Percentiles rank a stretch among this genome's conserved stretches.
These are phyloP conservation scores for Hericium rajendrae DNA, from an alignment of 768 basidiomycete genomes.

Conservation along the genomic window DNA sequence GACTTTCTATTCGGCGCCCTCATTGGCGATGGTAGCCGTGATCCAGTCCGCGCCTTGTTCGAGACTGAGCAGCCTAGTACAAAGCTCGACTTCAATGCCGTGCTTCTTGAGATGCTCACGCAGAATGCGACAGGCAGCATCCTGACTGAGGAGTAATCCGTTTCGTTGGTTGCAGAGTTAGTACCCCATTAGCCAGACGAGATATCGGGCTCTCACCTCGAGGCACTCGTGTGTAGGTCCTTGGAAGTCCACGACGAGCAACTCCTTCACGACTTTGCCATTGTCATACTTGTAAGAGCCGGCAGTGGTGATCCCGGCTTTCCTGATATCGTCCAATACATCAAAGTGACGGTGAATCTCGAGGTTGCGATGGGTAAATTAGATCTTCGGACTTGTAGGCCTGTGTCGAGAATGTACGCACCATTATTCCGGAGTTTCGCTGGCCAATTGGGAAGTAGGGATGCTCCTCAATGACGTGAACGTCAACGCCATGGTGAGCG, in stretches of 20 bases:
- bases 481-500: slow-evolving; percentile 1
- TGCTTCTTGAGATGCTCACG: neutral
- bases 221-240: neutral
- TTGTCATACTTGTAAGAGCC: neutral
- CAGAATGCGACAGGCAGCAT: neutral
- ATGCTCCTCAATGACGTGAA: slow-evolving; percentile 4
- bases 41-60: neutral
- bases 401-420: neutral
- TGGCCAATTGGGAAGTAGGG: neutral
- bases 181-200: neutral
- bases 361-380: neutral
- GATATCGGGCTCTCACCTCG: neutral
- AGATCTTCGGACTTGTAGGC: neutral
- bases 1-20: neutral
- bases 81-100: neutral
- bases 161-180: neutral
- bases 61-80: neutral
- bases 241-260: neutral
- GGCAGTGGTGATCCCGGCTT: neutral
- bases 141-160: neutral
- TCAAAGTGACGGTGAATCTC: neutral
- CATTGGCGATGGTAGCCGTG: neutral
- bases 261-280: neutral
- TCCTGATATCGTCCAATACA: neutral
- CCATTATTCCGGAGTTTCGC: neutral